A percentile compares a stretch with the other conserved stretches of the same genome.
Evolutionary conservation across 2,329 filamentous ascomycete genomes (phyloP).

Genomic region (Diaporthe aspalathi): DNA sequence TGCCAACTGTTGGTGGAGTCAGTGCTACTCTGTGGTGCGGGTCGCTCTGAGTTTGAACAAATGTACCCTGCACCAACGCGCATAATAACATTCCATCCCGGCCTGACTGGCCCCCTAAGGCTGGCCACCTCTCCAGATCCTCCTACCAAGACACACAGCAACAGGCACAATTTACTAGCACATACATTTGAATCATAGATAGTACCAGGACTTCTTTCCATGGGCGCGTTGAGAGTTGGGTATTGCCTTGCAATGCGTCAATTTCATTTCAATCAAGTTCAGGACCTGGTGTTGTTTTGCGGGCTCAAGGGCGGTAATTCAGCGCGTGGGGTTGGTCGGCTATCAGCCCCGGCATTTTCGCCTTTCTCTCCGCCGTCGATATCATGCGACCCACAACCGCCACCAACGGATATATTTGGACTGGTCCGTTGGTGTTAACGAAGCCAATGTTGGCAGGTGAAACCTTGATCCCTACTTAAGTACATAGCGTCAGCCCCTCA

Average conservation of each 20-base stretch:
- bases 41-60: background rate
- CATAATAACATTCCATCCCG: background rate
- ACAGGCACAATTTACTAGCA: too few species aligned
- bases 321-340: too few species aligned
- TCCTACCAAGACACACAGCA: too few species aligned
- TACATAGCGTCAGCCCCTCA: background rate
- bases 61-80: background rate
- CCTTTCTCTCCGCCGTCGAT: background rate
- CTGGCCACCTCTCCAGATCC: too few species aligned
- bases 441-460: background rate
- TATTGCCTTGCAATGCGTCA: too few species aligned
- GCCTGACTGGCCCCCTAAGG: background rate
- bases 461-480: slow-evolving; percentile 25
- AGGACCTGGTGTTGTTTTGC: too few species aligned
- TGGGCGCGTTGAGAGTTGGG: too few species aligned
- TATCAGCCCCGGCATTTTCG: too few species aligned
- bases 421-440: background rate
- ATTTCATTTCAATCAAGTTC: too few species aligned
- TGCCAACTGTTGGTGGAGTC: background rate
- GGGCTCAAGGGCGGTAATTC: too few species aligned
- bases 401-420: background rate
- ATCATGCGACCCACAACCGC: slow-evolving; percentile 8
- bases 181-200: too few species aligned
- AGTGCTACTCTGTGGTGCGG: background rate
- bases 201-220: too few species aligned